phyloP scores from a whole-genome alignment of 352 stramenopile genomes.

The Phytophthora ohioensis region DNA sequence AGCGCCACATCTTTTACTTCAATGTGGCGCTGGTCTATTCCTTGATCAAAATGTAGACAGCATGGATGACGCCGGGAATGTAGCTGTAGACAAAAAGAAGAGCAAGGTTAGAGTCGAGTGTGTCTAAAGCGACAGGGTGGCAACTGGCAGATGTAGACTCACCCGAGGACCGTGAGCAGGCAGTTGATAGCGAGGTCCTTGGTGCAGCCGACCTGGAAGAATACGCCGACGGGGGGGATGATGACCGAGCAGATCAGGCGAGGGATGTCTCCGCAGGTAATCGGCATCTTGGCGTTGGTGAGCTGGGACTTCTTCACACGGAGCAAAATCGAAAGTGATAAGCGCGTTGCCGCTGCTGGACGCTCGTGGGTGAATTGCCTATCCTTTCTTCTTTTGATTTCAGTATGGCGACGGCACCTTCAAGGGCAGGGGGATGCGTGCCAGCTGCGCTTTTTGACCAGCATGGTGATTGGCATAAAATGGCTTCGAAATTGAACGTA shows the following conservation, averaged over 20 bases:
- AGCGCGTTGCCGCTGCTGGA: not conserved
- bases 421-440: conserved; percentile 11
- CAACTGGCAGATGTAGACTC: conserved; percentile 7
- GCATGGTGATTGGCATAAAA: conserved; percentile 27
- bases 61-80: conserved; percentile 78
- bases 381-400: conserved; percentile 28
- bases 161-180: conserved; percentile 72
- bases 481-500: conserved; percentile 20
- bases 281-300: conserved; percentile 46
- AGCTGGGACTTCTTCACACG: conserved; percentile 11
- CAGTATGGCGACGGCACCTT: conserved; percentile 19
- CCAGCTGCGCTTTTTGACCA: conserved; percentile 16
- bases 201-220: conserved; percentile 69
- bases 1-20: conserved; percentile 37
- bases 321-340: conserved; percentile 42
- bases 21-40: conserved; percentile 51
- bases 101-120: conserved; percentile 6
- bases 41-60: conserved; percentile 78
- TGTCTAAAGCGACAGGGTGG: conserved; percentile 7
- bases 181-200: conserved; percentile 77
- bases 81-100: conserved; percentile 43
- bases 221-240: conserved; percentile 65
- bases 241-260: conserved; percentile 76
- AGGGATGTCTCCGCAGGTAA: conserved; percentile 77
- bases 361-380: conserved; percentile 18